Evolutionary conservation across 2,329 filamentous ascomycete species (phyloP).

Genomic region (Penicillium vulpinum): DNA sequence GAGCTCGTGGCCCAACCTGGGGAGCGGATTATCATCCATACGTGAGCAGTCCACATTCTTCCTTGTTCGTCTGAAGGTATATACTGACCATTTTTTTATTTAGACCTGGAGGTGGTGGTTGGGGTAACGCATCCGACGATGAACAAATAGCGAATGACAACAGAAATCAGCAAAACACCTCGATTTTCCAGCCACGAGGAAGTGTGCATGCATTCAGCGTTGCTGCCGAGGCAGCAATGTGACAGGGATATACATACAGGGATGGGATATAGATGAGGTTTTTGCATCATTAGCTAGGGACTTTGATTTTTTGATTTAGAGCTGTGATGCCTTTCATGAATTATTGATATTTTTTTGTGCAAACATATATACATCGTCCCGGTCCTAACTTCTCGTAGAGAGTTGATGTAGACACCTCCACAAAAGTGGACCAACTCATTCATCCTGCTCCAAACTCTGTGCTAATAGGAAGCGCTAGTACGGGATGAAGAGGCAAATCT

Average conservation of each 20-base stretch:
- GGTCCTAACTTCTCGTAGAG: no score
- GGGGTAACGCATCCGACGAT: constrained; percentile 3
- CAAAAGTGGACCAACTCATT: no score
- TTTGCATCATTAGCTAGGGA: no score
- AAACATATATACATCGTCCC: no score
- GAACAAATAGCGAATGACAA: background rate
- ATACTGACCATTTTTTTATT: background rate
- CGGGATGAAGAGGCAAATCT: no score
- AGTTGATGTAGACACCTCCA: no score
- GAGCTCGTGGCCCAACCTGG: constrained; percentile 26
- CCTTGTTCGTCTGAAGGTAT: background rate
- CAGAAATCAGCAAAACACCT: background rate
- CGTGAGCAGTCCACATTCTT: constrained; percentile 1
- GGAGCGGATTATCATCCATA: constrained; percentile 35
- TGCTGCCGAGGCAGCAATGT: constrained; percentile 8
- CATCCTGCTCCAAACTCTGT: no score
- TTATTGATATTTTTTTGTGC: no score
- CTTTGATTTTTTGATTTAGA: no score
- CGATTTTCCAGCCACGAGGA: constrained; percentile 7
- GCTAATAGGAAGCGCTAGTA: no score
- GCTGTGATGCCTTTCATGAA: no score
- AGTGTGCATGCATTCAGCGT: constrained; percentile 13
- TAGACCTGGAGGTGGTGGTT: constrained; percentile 18
- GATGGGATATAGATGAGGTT: background rate
- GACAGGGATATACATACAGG: background rate